These are phyloP conservation scores for rapeseed (Brassica napus) DNA, from an alignment of 345 rosid genomes.

Conservation along the genomic window Da-Ae NC_063434.1:22322001-22322500, in stretches of 20 bases:
- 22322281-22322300: constrained; percentile 93
- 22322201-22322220: constrained; percentile 95
- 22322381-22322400: constrained; percentile 95
- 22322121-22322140: constrained; percentile 2
- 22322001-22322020: constrained; percentile 22
- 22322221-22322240: constrained; percentile 98
- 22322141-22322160: not conserved
- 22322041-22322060: constrained; percentile 11
- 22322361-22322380: constrained; percentile 97
- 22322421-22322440: constrained; percentile 85
- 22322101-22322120: constrained; percentile 17
- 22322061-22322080: constrained; percentile 34
- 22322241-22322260: constrained; percentile 86
- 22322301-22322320: constrained; percentile 97
- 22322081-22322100: constrained; percentile 3
- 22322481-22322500: constrained; percentile 1
- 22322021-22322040: not conserved
- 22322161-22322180: constrained; percentile 88
- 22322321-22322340: constrained; percentile 93
- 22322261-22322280: constrained; percentile 89
- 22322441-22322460: constrained; percentile 95
- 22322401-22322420: constrained; percentile 94
- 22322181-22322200: constrained; percentile 93
- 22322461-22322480: constrained; percentile 51
- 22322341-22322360: constrained; percentile 70